Evolutionary conservation across 2,329 filamentous ascomycete species (phyloP).

Genomic region (Onygenales sp.): DNA sequence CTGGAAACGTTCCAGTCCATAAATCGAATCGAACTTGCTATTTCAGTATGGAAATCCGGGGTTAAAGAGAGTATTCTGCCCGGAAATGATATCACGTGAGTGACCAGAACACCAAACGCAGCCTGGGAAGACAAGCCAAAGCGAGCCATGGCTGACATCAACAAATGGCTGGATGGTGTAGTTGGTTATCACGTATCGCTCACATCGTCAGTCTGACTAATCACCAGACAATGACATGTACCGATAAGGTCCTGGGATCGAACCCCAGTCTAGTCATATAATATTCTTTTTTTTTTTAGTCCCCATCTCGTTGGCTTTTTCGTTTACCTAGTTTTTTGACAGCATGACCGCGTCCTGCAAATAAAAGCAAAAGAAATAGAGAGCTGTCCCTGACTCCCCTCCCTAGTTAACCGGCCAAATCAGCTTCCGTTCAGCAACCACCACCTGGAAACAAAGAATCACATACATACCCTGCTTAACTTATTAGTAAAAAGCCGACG

Average conservation of each 20-base stretch:
- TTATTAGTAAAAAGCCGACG: too few species aligned
- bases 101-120: background rate
- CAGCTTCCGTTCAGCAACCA: too few species aligned
- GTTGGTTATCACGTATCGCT: conserved; percentile 5
- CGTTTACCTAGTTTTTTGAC: background rate
- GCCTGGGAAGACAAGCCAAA: background rate
- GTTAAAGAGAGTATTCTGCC: background rate
- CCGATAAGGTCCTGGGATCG: conserved; percentile 16
- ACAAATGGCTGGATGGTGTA: conserved; percentile 3
- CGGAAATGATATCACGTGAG: background rate
- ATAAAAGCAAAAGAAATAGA: too few species aligned
- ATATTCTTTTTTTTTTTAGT: conserved; percentile 10
- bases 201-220: background rate
- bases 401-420: too few species aligned
- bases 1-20: too few species aligned
- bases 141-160: background rate
- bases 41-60: too few species aligned
- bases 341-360: too few species aligned
- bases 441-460: too few species aligned
- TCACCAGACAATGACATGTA: background rate
- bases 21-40: too few species aligned
- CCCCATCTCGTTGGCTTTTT: conserved; percentile 5
- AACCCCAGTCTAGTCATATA: conserved; percentile 10
- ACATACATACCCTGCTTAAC: too few species aligned
- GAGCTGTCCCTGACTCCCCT: too few species aligned